phyloP scores from a whole-genome alignment of 148 eudicot genomes.

The Rhododendron griersonianum region DNA sequence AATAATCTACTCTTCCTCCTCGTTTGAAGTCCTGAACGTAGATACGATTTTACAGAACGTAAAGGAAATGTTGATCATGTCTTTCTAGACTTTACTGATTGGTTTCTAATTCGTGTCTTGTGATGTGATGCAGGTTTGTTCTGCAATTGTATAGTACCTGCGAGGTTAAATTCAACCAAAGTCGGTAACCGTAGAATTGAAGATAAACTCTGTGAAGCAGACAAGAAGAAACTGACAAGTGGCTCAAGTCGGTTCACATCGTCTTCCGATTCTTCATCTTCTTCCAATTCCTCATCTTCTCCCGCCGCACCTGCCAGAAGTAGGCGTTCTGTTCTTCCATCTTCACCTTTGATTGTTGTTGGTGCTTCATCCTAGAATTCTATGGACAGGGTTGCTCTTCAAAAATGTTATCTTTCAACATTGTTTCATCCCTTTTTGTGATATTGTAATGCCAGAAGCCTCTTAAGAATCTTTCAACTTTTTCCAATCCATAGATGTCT shows the following conservation, averaged over 20 bases:
- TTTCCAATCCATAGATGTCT: neutral
- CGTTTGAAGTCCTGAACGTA: too few species aligned
- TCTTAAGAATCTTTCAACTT: conserved; percentile 9
- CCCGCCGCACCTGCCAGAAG: conserved; percentile 10
- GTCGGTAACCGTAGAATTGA: conserved; percentile 25
- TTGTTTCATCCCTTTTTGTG: conserved; percentile 10
- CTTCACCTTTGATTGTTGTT: conserved; percentile 23
- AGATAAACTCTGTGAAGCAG: conserved; percentile 29
- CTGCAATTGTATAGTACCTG: conserved; percentile 35
- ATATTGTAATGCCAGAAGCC: conserved; percentile 10
- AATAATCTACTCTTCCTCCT: neutral
- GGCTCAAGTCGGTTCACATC: conserved; percentile 21
- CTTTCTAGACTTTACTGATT: neutral
- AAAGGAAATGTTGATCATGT: neutral
- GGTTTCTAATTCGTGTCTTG: neutral
- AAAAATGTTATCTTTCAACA: neutral
- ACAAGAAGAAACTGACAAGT: conserved; percentile 30
- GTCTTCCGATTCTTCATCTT: conserved; percentile 26
- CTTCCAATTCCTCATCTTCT: conserved; percentile 24
- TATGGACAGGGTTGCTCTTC: neutral
- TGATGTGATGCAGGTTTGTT: conserved; percentile 22
- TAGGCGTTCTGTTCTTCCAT: conserved; percentile 16
- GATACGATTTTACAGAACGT: neutral
- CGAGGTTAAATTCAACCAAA: conserved; percentile 28
- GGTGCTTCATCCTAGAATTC: conserved; percentile 13